Conservation (phyloP, 2,329 filamentous ascomycete genomes). For the Stagonosporopsis tanaceti region DNA sequence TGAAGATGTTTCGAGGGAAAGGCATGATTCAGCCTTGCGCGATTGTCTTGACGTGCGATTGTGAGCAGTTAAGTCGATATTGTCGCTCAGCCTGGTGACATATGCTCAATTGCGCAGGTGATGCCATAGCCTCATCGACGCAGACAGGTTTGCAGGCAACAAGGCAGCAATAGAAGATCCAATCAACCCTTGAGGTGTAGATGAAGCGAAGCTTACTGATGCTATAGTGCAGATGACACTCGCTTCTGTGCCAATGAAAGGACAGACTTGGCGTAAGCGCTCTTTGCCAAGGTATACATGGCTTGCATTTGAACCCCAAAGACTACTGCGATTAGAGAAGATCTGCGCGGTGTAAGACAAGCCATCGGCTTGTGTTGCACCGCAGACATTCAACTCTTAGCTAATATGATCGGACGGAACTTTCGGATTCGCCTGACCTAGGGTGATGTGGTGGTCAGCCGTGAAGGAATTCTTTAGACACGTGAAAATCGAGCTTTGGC, state of each 20-base stretch:
- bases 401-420: background rate
- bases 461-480: background rate
- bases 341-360: background rate
- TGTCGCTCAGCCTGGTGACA: background rate
- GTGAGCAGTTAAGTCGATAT: too few relatives aligned
- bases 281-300: background rate
- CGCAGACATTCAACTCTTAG: background rate
- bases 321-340: background rate
- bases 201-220: background rate
- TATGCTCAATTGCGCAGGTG: background rate
- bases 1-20: background rate
- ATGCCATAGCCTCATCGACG: too few relatives aligned
- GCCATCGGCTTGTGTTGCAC: background rate
- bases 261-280: background rate
- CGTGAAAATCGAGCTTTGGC: background rate
- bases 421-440: background rate
- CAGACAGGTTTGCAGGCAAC: background rate
- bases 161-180: background rate
- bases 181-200: background rate
- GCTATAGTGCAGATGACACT: background rate
- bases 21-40: background rate
- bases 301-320: background rate
- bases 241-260: background rate
- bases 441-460: background rate
- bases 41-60: too few relatives aligned